phyloP scores from a whole-genome alignment of 805 yeast species.

The Zygosaccharomyces bisporus region DNA sequence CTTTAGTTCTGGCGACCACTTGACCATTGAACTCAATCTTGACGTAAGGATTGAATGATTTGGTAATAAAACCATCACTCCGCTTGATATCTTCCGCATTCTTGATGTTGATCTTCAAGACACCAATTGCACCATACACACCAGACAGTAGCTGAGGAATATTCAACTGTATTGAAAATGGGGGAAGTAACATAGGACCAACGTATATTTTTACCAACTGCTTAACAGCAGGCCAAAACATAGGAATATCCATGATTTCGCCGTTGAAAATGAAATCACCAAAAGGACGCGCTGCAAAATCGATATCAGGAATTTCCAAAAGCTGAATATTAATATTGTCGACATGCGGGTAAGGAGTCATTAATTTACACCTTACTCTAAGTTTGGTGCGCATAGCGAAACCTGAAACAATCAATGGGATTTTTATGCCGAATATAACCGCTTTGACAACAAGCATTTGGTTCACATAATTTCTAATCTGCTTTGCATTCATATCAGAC shows the following conservation, averaged over 20 bases:
- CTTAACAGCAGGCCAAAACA: constrained; percentile 74
- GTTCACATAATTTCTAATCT: constrained; percentile 77
- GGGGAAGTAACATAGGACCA: constrained; percentile 85
- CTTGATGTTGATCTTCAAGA: constrained; percentile 64
- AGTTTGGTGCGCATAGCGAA: constrained; percentile 70
- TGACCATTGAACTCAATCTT: constrained; percentile 58
- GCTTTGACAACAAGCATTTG: constrained; percentile 76
- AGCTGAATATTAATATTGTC: constrained; percentile 85
- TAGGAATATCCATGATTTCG: constrained; percentile 86
- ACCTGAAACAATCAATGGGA: constrained; percentile 78
- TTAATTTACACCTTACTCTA: constrained; percentile 84
- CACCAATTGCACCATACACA: constrained; percentile 83
- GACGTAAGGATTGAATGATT: constrained; percentile 87
- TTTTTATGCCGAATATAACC: constrained; percentile 72
- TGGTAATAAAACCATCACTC: constrained; percentile 59
- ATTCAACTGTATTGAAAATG: constrained; percentile 89
- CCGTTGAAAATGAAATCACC: constrained; percentile 84
- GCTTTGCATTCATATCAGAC: constrained; percentile 81
- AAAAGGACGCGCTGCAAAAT: constrained; percentile 65
- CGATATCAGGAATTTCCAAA: constrained; percentile 83
- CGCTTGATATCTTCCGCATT: constrained; percentile 67
- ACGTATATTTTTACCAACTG: constrained; percentile 81
- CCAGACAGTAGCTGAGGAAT: constrained; percentile 88
- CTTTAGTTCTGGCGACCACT: constrained; percentile 64
- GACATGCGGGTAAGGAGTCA: constrained; percentile 86